Evolutionary conservation across 768 basidiomycete species (phyloP), one percentile per base, ranked within the genome.

Genomic region (Termitomyces sp.): DNA sequence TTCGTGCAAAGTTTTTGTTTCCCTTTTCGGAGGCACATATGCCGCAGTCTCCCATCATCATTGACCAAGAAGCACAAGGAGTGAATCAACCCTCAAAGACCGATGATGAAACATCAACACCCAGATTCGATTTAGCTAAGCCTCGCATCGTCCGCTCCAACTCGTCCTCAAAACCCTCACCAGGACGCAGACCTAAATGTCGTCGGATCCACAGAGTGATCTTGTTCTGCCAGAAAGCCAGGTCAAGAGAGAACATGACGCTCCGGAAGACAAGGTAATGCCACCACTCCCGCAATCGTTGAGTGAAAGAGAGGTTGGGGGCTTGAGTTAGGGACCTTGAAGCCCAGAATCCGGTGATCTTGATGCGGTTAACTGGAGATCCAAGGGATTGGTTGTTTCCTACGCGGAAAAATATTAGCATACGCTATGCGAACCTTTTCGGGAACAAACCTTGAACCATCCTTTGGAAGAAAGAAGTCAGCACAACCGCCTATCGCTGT

Each of bases 341-440:
- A 32, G 92, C 94, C 84, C 87, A 92, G 70, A 83, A 84, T 0
- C 91, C 94, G 0, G 90, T 92, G 57, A 96, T 90, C 72, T 93
- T 94, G 75, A 97, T 88, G 20, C 94, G 85, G 69, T 96, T 95
- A 0, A 94, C 90, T 0, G 94, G 94, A 3, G 91, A 91, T 15
- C 91, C 90, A 40, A 96, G 84, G 2, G 82, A 76, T 72, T 94
- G 91, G 67, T 94, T 94, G 72, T 93, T 93, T 18, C 89, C 82
- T 88, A 50, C 18, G 48, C 36, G 20, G 44, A 39, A 36, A n/a
- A 22, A 48, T 9, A 36, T 59, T 72, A 73, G 68, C 38, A 72
- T 58, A 55, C 73, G 72, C 75, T 71, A n/a, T 32, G 44, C 16
- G 13, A 46, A 18, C 57, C 38, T 52, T 28, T 12, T 57, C 22